Conservation (phyloP, 495 filamentous ascomycete species). For the Platismatia glauca region DNA sequence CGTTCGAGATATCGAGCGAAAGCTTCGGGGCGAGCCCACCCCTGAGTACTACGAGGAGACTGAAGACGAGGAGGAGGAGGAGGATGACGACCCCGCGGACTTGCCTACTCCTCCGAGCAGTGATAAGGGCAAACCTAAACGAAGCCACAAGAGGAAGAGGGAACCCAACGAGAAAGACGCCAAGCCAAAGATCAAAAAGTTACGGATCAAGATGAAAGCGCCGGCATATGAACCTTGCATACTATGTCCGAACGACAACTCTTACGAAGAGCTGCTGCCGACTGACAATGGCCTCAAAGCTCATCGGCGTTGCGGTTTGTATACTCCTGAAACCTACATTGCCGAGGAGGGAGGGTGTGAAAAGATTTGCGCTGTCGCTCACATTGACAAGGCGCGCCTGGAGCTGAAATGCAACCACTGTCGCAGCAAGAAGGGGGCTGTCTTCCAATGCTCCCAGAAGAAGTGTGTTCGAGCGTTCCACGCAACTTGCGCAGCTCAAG, state of each 20-base stretch:
- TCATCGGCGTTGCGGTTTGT: slow-evolving; percentile 81
- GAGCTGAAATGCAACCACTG: slow-evolving; percentile 93
- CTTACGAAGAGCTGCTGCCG: slow-evolving; percentile 70
- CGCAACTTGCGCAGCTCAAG: slow-evolving; percentile 84
- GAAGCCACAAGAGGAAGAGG: slow-evolving; percentile 51
- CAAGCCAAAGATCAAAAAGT: slow-evolving; percentile 61
- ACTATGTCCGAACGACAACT: slow-evolving; percentile 86
- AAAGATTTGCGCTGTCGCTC: slow-evolving; percentile 63
- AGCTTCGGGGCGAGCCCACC: slow-evolving; percentile 81
- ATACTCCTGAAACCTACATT: slow-evolving; percentile 88
- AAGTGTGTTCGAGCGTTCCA: slow-evolving; percentile 94
- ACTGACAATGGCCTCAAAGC: slow-evolving; percentile 84
- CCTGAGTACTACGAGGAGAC: slow-evolving; percentile 78
- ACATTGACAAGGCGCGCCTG: slow-evolving; percentile 76
- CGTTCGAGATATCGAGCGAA: slow-evolving; percentile 87
- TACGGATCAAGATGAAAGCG: slow-evolving; percentile 58
- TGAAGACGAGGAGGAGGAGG: slow-evolving; percentile 61
- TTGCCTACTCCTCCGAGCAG: slow-evolving; percentile 75
- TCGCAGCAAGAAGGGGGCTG: slow-evolving; percentile 83
- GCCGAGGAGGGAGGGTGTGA: slow-evolving; percentile 60
- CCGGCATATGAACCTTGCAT: slow-evolving; percentile 77
- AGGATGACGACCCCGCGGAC: slow-evolving; percentile 52
- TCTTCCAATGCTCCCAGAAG: slow-evolving; percentile 93
- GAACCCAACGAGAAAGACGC: slow-evolving; percentile 41
- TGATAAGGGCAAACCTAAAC: slow-evolving; percentile 50